Base-by-base conservation (phyloP, 2,329 filamentous ascomycete species). In the Tolypocladium ovalisporum region DNA sequence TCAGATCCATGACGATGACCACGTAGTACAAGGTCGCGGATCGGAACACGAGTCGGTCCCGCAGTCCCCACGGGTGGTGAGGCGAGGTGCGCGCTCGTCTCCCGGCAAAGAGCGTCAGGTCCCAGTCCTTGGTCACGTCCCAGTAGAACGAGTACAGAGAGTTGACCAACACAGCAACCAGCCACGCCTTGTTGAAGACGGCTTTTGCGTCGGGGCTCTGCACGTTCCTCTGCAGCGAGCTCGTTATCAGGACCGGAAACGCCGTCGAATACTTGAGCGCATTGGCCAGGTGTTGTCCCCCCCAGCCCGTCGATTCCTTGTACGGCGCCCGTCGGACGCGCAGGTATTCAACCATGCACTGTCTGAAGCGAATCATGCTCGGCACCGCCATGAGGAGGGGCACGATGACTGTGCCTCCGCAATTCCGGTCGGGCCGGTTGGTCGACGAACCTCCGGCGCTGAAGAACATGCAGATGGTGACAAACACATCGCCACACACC, bases 121-220 rank as follows among this genome's bases (percentile, higher is more conserved):
- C 94, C 94, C 94, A 99, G 77, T 99, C 94, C 75, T 92, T 94
- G 57, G 90, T 81, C 35, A 97, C 85, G 67, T 99, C 94, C 94
- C 94, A 99, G 78, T 94, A 99, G 76, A 97, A 97, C n/a, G 88
- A 91, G 74, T 96, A 99, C 51, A 88, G 77, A 17, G 90, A 95
- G 71, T 99, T 97, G 65, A 94, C 68, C 37, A 90, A 76, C 35
- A 90, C 88, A 49, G 87, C 87, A 39, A 81, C 73, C 35, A 95
- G 76, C 86, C 90, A 94, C 53, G 76, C 75, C 44, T 76, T 76
- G 69, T 83, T 80, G 58, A 82, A 67, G 0, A 69, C 66, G 3
- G 74, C 69, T 60, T 73, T 71, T 6, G 75, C 71, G 39, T 69
- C 68, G 17, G 72, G 72, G 44, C 70, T 65, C 37, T 69, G 81